Evolutionary conservation across 2,329 filamentous ascomycete species (phyloP).

Genomic region (Pseudogymnoascus sp.): DNA sequence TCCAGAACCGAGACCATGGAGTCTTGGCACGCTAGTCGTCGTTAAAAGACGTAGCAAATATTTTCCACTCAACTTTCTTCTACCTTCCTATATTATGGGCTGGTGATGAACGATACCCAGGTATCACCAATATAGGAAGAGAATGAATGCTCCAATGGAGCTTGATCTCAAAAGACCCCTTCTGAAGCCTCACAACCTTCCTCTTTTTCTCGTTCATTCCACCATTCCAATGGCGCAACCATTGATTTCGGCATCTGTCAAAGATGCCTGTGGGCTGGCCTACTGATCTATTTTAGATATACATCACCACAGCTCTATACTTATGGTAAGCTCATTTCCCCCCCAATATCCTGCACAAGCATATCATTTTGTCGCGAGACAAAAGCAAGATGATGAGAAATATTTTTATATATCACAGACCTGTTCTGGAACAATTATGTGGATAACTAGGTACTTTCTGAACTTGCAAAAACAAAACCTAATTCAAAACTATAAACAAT

Average conservation of each 20-base stretch:
- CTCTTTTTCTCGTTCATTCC: constrained; percentile 5
- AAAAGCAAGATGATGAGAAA: constrained; percentile 11
- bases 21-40: constrained; percentile 12
- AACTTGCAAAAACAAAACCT: constrained; percentile 10
- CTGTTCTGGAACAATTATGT: constrained; percentile 12
- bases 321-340: constrained; percentile 4
- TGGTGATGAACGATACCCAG: constrained; percentile 51
- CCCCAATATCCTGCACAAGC: not conserved
- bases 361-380: not conserved
- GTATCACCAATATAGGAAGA: constrained; percentile 60
- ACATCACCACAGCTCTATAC: not conserved
- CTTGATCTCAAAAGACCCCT: constrained; percentile 53
- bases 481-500: not conserved
- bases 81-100: constrained; percentile 34
- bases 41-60: constrained; percentile 1
- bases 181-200: constrained; percentile 45
- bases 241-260: not conserved
- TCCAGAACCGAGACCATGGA: not conserved
- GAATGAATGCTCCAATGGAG: constrained; percentile 47
- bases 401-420: constrained; percentile 11
- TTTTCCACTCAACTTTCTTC: constrained; percentile 20
- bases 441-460: constrained; percentile 11
- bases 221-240: not conserved
- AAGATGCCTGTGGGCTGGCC: not conserved
- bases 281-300: not conserved